A percentile compares a stretch with the other conserved stretches of the same genome.
Conservation (phyloP, 495 filamentous ascomycete species). For the Penicillium cosmopolitanum region DNA sequence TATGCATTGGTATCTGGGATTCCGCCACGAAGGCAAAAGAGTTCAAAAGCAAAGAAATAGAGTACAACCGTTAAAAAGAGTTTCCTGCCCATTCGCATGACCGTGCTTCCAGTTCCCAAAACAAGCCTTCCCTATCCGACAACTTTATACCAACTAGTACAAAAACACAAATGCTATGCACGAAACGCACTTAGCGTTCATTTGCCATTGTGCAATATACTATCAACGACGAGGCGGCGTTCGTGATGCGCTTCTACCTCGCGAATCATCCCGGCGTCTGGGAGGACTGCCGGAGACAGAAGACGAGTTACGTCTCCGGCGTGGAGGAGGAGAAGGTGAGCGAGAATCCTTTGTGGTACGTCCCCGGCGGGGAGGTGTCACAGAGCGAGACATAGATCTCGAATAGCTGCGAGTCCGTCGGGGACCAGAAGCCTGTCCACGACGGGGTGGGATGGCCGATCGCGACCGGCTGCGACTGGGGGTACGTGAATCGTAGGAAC, state of each 20-base stretch:
- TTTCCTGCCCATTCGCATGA: not conserved
- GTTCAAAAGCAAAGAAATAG: conserved; percentile 6
- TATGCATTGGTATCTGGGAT: conserved; percentile 12
- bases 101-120: not conserved
- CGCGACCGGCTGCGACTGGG: conserved; percentile 11
- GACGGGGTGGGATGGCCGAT: conserved; percentile 34
- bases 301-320: conserved; percentile 19
- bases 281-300: conserved; percentile 32
- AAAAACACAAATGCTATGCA: conserved; percentile 1
- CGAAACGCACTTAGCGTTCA: not conserved
- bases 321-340: conserved; percentile 37
- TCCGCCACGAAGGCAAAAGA: conserved; percentile 4
- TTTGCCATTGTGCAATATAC: not conserved
- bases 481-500: conserved; percentile 2
- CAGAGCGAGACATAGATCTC: conserved; percentile 40
- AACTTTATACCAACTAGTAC: not conserved
- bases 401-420: conserved; percentile 34
- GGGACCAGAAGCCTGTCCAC: conserved; percentile 31
- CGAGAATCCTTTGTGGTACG: conserved; percentile 24
- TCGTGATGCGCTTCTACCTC: conserved; percentile 32
- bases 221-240: conserved; percentile 37
- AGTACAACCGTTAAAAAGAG: conserved; percentile 5
- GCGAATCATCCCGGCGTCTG: conserved; percentile 21
- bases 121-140: not conserved
- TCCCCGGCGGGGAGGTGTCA: conserved; percentile 37